phyloP scores from a whole-genome alignment of 2,329 filamentous ascomycete genomes.

The Claviceps arundinis region DNA sequence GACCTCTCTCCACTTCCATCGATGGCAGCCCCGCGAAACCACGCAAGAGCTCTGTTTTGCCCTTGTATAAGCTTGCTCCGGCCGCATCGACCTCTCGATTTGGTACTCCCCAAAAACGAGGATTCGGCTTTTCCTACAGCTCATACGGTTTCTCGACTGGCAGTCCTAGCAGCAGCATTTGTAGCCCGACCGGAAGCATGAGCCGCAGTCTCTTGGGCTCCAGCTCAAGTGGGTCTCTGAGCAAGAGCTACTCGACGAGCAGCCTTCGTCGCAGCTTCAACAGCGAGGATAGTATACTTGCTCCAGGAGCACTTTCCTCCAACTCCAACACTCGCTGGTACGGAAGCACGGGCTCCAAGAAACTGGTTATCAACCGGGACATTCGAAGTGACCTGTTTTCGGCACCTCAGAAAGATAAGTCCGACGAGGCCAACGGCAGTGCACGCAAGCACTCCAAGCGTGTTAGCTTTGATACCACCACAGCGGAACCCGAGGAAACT shows the following conservation, averaged over 20 bases:
- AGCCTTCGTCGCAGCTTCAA: conserved; percentile 74
- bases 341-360: conserved; percentile 64
- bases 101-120: conserved; percentile 71
- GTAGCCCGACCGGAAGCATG: conserved; percentile 54
- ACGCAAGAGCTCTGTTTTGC: conserved; percentile 67
- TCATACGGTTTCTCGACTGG: conserved; percentile 72
- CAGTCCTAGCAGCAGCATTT: conserved; percentile 49
- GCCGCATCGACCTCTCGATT: conserved; percentile 60
- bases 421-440: conserved; percentile 21
- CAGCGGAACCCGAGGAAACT: conserved; percentile 23
- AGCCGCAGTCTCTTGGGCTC: conserved; percentile 52
- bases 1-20: conserved; percentile 83
- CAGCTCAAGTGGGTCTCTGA: conserved; percentile 58
- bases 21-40: conserved; percentile 55
- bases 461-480: conserved; percentile 77
- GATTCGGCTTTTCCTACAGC: conserved; percentile 87
- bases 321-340: conserved; percentile 51
- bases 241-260: conserved; percentile 80
- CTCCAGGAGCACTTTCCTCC: conserved; percentile 72
- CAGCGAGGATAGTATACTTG: conserved; percentile 72
- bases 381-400: conserved; percentile 62
- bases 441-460: conserved; percentile 59
- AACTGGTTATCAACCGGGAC: conserved; percentile 81
- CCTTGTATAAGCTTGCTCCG: conserved; percentile 78
- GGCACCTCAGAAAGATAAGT: conserved; percentile 42